Evolutionary conservation across 2,329 filamentous ascomycete genomes (phyloP), one percentile per base, ranked within the genome.

Genomic region (Lecanicillium sp.): DNA sequence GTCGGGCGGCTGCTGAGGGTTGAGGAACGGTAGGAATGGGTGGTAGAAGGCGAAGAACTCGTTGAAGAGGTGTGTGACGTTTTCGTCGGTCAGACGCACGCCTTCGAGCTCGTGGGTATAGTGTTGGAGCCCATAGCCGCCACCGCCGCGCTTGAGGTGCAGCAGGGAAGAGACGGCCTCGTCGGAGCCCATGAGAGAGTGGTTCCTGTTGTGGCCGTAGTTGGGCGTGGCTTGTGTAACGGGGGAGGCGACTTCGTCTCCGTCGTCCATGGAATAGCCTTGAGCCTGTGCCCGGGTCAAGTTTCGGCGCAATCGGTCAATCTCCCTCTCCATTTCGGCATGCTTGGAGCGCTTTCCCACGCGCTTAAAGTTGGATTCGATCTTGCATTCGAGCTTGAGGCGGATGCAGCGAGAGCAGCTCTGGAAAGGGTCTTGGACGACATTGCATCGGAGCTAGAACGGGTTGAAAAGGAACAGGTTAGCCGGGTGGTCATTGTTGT

Each of bases 301-400:
- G 50, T 70, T 76, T 33, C 77, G 72, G 37, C 79, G 74, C 48
- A 83, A 62, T 45, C 69, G 76, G 42, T 86, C 82, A 53, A 89
- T 85, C 60, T 89, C 83, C 62, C 80, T 84, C 57, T 87, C 84
- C 84, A 89, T 89, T 62, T 89, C 85, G 52, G 84, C 84, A 60
- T 90, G 84, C 58, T 86, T 84, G 47, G 79, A 84, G 30, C 85
- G 76, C 67, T 92, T 92, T 46, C 85, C 83, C 14, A 89, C 71
- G 50, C 85, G 80, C 71, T 88, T 89, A 65, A 90, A 90, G 60
- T 88, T 87, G 53, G 83, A 85, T 60, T 90, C 84, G 60, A 92
- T 90, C 60, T 87, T 86, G 70, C 86, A 92, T 45, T 81, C 77
- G 44, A 90, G 79, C 61, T 84, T 85, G 54, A 89, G 75, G 52